Percentiles rank a stretch among this genome's conserved stretches.
These are phyloP conservation scores for Dactylellina drechsleri DNA, from an alignment of 2,329 filamentous ascomycete genomes.

Conservation along the genomic window DNA sequence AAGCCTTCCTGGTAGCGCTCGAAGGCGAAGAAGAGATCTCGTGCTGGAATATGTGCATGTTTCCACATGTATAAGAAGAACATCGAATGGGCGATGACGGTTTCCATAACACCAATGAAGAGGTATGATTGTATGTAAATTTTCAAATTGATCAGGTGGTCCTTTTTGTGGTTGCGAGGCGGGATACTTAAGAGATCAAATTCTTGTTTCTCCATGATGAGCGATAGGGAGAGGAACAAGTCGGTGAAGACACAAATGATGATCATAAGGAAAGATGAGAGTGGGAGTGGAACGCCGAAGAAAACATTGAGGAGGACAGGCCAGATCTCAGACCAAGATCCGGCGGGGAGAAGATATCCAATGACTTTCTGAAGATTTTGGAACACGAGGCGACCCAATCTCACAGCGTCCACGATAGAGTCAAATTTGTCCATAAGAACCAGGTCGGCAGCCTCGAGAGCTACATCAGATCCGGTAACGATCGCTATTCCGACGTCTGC, in stretches of 20 bases:
- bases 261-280: conserved; percentile 69
- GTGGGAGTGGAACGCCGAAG: conserved; percentile 67
- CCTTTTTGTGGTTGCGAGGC: conserved; percentile 66
- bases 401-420: conserved; percentile 82
- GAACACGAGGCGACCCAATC: conserved; percentile 84
- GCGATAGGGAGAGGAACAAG: conserved; percentile 66
- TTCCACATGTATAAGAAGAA: conserved; percentile 68
- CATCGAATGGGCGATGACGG: conserved; percentile 66
- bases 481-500: conserved; percentile 90
- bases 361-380: conserved; percentile 92
- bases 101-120: conserved; percentile 67
- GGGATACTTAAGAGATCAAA: conserved; percentile 67
- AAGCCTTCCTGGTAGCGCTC: conserved; percentile 66
- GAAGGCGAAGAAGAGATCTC: conserved; percentile 66
- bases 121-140: conserved; percentile 68
- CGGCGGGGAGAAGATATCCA: conserved; percentile 76
- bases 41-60: conserved; percentile 65
- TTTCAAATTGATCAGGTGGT: conserved; percentile 67
- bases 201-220: conserved; percentile 69
- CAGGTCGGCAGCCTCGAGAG: conserved; percentile 77
- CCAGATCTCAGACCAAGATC: conserved; percentile 70
- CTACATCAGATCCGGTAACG: conserved; percentile 83
- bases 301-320: conserved; percentile 69
- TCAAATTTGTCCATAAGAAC: conserved; percentile 77
- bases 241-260: conserved; percentile 70